Base-by-base conservation (phyloP, 352 stramenopile species). In the Phytopythium boreale region DNA sequence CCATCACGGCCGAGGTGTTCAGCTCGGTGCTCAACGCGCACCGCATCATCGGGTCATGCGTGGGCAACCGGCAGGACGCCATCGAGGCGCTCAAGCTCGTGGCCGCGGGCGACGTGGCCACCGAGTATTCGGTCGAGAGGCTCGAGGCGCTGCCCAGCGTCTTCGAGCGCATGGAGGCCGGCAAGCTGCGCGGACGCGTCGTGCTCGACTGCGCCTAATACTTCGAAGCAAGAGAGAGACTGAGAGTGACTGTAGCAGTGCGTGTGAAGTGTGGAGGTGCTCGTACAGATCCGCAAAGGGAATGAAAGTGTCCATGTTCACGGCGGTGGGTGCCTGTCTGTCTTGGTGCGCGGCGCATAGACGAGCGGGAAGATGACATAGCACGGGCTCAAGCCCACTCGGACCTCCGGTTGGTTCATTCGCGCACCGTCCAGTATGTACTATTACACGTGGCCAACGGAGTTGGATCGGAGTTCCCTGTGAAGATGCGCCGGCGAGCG, bases 21-120 rank as follows among this genome's bases (percentile, higher is more conserved):
- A 63, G 87, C 34, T 80, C 67, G 2, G 71, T 88, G 15, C 63
- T 94, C 17, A 67, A 90, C 39, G 70, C 78, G 53, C 71, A 75
- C 52, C 75, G 72, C 26, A 83, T 89, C 57, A 72, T 84, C 36
- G 77, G 76, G 36, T 82, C 73, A 27, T 78, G 77, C 63, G 73
- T 88, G 17, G 79, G 77, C 58, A 87, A 84, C 52, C 76, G 79
- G 8, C 72, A 88, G 52, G 79, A 87, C 66, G 62, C 76, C 3
- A 73, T 81, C 47, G 79, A 88, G 59, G 71, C 79, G 22, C 67
- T 88, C 56, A 75, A 85, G 61, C 49, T 85, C 26, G 79, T 73
- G 5, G 75, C 75, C 7, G 62, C 76, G 47, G 76, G 79, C 44
- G 71, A 79, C 9, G 77, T 82, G 19, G 69, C 77, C 43, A 77